Base-by-base conservation (phyloP, 2,329 filamentous ascomycete species). In the Didymella sp. region DNA sequence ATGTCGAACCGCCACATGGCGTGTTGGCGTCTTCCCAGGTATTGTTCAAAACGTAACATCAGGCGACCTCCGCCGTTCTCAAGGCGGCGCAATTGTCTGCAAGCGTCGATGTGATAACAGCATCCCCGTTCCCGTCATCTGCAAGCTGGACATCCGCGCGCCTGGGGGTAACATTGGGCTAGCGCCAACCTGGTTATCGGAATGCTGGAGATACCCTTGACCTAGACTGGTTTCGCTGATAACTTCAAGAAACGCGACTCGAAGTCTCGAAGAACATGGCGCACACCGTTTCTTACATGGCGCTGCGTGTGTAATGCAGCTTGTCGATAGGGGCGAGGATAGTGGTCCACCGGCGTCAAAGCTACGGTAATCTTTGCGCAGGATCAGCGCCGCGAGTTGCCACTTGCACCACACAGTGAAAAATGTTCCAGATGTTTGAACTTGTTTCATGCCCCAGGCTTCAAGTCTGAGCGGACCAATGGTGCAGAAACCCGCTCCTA, bases 101-200 rank as follows among this genome's bases (percentile, higher is more conserved):
- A 69, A 59, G 50, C 38, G 61, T 58, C 48, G 35, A 37, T 35
- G 51, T 64, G 64, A 66, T 66, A 66, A 64, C 58, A 22, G 53
- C 43, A 58, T 43, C 52, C 51, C 56, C 37, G 54, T 38, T 37
- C 30, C 30, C 54, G 52, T 60, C 56, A 53, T 54, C 56, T 68
- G 60, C 59, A 59, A 43, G 50, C 31, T 59, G n/a, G 43, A 57
- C 47, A 54, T 48, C 56, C 58, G 64, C 63, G 63, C 55, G 61
- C 42, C 51, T 25, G 53, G 47, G 31, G 44, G 44, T 51, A 59
- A 37, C 55, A 49, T 59, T 50, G 40, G 56, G 56, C 50, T 67
- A 65, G 60, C 59, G 65, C 35, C 40, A 41, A 68, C 64, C 66
- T 67, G 66, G 63, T 64, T 65, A 68, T 68, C 66, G 64, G 66